Conservation (phyloP, 2,329 filamentous ascomycete species). For the Dichotomopilus funicola region DNA sequence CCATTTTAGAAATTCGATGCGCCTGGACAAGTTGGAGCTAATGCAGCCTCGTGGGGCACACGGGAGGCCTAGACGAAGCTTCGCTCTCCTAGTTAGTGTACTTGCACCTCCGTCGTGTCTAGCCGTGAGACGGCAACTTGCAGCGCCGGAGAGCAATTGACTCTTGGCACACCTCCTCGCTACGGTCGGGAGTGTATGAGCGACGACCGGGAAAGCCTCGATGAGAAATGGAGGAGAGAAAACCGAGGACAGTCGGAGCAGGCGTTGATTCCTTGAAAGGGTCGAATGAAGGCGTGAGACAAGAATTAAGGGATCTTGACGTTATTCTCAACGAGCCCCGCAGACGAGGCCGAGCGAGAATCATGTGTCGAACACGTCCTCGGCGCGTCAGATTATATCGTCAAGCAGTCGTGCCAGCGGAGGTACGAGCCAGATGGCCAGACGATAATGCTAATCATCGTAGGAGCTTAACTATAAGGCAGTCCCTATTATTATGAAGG, state of each 20-base stretch:
- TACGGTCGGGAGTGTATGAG: no score
- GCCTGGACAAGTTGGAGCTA: conserved; percentile 1
- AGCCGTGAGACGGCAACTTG: conserved; percentile 1
- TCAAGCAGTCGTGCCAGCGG: not conserved
- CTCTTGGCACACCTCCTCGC: no score
- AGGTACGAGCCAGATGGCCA: not conserved
- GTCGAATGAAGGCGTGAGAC: no score
- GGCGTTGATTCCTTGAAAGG: no score
- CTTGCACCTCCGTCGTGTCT: not conserved
- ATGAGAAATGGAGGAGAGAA: no score
- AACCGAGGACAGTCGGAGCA: no score
- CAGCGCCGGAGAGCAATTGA: not conserved
- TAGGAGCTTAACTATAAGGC: conserved; percentile 15
- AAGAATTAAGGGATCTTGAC: no score
- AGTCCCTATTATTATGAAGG: conserved; percentile 11
- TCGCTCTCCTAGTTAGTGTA: no score
- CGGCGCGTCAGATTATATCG: conserved; percentile 15
- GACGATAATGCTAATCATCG: conserved; percentile 10
- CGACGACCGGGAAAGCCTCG: no score
- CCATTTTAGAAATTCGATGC: conserved; percentile 24
- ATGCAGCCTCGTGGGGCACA: conserved; percentile 6
- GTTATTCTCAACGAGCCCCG: not conserved
- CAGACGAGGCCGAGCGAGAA: not conserved
- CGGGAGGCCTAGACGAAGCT: not conserved
- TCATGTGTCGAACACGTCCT: conserved; percentile 8